These are phyloP conservation scores for Vigna radiata DNA, from an alignment of 306 rosid species.

Conservation along the genomic window DNA sequence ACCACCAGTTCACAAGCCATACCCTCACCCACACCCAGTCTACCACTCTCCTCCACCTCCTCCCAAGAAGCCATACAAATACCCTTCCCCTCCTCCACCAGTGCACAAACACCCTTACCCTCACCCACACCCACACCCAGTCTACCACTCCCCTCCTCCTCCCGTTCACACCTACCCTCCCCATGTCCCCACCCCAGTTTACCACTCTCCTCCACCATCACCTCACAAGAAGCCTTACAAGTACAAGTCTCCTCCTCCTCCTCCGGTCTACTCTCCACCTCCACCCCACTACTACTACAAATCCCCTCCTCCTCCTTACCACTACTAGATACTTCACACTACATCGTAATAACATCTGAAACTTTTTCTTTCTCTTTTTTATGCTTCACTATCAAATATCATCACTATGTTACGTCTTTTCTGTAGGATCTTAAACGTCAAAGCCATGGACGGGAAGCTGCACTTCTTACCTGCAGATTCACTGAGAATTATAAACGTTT, in stretches of 20 bases:
- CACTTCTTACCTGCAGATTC: neutral
- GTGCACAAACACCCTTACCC: slow-evolving; percentile 13
- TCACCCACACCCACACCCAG: slow-evolving; percentile 40
- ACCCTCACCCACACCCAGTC: slow-evolving; percentile 39
- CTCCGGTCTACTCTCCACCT: slow-evolving; percentile 55
- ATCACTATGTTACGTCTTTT: neutral
- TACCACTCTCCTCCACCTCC: slow-evolving; percentile 47
- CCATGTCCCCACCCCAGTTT: slow-evolving; percentile 29
- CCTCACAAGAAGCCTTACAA: slow-evolving; percentile 28
- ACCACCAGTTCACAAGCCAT: slow-evolving; percentile 30
- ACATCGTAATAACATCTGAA: slow-evolving; percentile 35
- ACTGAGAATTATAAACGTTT: slow-evolving; percentile 16
- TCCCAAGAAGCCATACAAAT: slow-evolving; percentile 23
- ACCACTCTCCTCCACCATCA: slow-evolving; percentile 42
- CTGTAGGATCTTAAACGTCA: slow-evolving; percentile 26
- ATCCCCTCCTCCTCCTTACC: slow-evolving; percentile 76
- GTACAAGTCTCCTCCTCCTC: slow-evolving; percentile 54
- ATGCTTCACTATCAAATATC: no score
- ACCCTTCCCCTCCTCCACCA: slow-evolving; percentile 41
- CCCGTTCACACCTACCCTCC: slow-evolving; percentile 34
- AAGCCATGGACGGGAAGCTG: slow-evolving; percentile 19
- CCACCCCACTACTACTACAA: slow-evolving; percentile 37
- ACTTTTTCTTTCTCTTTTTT: neutral
- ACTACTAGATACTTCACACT: slow-evolving; percentile 54
- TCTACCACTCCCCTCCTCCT: slow-evolving; percentile 42